A percentile compares a stretch with the other conserved stretches of the same genome.
These are phyloP conservation scores for Jamesozyma spencerorum DNA, from an alignment of 805 yeast genomes.

Conservation along the genomic window DNA sequence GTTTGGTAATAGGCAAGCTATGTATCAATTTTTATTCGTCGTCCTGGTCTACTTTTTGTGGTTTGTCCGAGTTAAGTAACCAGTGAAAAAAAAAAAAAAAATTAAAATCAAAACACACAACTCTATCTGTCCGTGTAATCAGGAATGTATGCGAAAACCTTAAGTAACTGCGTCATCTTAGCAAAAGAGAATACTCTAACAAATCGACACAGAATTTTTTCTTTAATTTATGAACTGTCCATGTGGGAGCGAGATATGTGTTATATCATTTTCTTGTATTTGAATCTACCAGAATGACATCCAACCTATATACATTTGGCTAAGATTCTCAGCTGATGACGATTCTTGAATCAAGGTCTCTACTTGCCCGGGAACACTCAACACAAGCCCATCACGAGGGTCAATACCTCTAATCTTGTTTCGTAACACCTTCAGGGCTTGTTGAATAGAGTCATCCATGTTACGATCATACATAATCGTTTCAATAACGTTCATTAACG, in stretches of 20 bases:
- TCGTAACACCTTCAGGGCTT: conserved; percentile 62
- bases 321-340: conserved; percentile 54
- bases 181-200: no score
- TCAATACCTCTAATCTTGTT: conserved; percentile 77
- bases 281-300: conserved; percentile 47
- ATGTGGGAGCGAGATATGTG: no score
- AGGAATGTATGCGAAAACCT: no score
- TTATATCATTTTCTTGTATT: neutral
- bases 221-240: neutral
- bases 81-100: no score
- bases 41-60: no score
- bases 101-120: no score
- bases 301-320: conserved; percentile 95
- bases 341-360: conserved; percentile 83
- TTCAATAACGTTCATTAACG: conserved; percentile 82
- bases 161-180: no score
- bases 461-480: conserved; percentile 72
- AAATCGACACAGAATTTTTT: no score
- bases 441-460: conserved; percentile 50
- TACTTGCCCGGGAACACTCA: conserved; percentile 88
- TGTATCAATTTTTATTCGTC: no score
- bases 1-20: no score
- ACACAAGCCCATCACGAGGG: conserved; percentile 72
- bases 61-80: no score
- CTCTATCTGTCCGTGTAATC: no score